A percentile compares a stretch with the other conserved stretches of the same genome.
Evolutionary conservation across 306 rosid species (phyloP).

Genomic region (Ormosia emarginata): DNA sequence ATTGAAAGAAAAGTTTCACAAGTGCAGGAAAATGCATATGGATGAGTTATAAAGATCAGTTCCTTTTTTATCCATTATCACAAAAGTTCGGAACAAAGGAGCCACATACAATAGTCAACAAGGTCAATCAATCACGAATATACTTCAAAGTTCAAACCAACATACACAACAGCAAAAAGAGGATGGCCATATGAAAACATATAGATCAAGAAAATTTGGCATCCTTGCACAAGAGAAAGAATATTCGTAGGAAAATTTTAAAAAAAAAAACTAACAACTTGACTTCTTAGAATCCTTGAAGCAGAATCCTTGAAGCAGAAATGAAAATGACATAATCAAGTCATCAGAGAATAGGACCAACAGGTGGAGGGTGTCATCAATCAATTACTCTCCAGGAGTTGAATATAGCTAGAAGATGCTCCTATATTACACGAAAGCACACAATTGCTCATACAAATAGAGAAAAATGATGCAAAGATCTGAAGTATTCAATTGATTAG

Average conservation of each 20-base stretch:
- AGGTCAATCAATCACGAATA: background rate
- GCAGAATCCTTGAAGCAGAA: no score
- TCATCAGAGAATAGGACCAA: no score
- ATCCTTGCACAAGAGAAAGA: background rate
- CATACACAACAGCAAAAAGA: background rate
- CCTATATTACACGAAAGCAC: background rate
- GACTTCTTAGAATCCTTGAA: conserved; percentile 1
- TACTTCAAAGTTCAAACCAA: background rate
- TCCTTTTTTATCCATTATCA: background rate
- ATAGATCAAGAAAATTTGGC: background rate
- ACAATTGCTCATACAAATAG: background rate
- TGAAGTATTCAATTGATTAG: background rate
- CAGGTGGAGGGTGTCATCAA: background rate
- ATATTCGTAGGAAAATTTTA: background rate
- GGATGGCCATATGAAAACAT: background rate
- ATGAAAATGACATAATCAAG: background rate
- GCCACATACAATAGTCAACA: background rate
- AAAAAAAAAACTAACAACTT: background rate
- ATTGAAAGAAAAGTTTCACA: background rate
- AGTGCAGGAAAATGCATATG: background rate
- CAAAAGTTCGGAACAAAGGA: background rate
- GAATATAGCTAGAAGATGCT: background rate
- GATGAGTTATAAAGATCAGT: background rate
- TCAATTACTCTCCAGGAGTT: no score
- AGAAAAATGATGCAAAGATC: conserved; percentile 1